A percentile compares a stretch with the other conserved stretches of the same genome.
phyloP scores from a whole-genome alignment of 306 rosid species.

The Rubus parviflorus region DNA sequence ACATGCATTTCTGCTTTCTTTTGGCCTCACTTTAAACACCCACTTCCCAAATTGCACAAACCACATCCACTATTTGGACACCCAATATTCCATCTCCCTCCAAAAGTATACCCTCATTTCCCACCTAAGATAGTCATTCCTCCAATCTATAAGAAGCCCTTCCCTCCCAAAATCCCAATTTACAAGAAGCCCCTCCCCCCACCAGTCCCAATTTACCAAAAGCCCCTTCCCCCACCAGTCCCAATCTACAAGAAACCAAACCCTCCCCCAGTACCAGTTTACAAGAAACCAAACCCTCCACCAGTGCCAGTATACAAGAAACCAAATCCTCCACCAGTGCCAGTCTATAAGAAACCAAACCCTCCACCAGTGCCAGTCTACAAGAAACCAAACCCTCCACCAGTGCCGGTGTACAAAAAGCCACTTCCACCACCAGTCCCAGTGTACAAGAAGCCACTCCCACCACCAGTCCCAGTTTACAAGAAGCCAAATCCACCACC shows the following conservation, averaged over 20 bases:
- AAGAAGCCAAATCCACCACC: constrained; percentile 25
- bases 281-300: constrained; percentile 19
- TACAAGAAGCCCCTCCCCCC: constrained; percentile 20
- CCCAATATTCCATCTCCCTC: constrained; percentile 15
- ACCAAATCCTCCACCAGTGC: constrained; percentile 17
- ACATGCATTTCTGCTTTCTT: constrained; percentile 68
- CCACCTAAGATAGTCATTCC: constrained; percentile 49
- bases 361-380: constrained; percentile 15
- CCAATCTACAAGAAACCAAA: constrained; percentile 10
- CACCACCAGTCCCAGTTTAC: not conserved
- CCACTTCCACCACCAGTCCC: constrained; percentile 35
- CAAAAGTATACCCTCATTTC: constrained; percentile 28
- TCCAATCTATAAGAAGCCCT: constrained; percentile 31
- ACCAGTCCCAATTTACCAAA: constrained; percentile 5
- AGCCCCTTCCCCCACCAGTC: constrained; percentile 11
- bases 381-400: constrained; percentile 39
- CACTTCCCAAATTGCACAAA: constrained; percentile 34
- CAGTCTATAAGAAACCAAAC: constrained; percentile 1
- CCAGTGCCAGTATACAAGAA: not conserved
- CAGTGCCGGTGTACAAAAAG: constrained; percentile 3
- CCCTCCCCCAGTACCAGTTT: constrained; percentile 15
- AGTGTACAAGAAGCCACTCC: not conserved
- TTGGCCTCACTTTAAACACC: constrained; percentile 55
- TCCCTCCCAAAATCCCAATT: constrained; percentile 17
- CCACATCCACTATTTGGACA: constrained; percentile 24